Base-by-base conservation (phyloP, 1,284 basidiomycete genomes). In the Tranzscheliella williamsii region DNA sequence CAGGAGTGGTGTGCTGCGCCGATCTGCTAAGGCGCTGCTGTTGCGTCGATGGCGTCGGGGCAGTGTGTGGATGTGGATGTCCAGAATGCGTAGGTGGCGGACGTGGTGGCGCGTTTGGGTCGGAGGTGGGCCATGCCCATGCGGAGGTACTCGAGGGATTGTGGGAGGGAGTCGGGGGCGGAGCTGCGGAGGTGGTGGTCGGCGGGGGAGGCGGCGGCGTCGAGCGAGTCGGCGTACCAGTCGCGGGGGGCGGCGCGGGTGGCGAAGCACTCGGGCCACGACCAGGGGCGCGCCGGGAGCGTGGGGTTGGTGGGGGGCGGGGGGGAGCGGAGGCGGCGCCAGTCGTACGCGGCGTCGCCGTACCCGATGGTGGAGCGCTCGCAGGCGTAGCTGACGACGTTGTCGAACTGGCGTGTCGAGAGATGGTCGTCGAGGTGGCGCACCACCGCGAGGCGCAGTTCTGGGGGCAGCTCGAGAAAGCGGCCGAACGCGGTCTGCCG, bases 311-410 rank as follows among this genome's bases (percentile, higher is more conserved):
- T n/a, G n/a, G n/a, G n/a, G n/a, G n/a, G n/a, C n/a, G n/a, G n/a
- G n/a, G n/a, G n/a, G n/a, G n/a, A n/a, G n/a, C n/a, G n/a, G n/a
- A 34, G 17, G 12, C 20, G 23, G 17, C 24, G n/a, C 58, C 54
- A 54, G 18, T 50, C 50, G 24, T 39, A 64, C 15, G 31, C 21
- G 9, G 13, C 8, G 0, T 8, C 16, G 8, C 61, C 55, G 31
- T 64, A 60, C 2, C 55, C 55, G 18, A 64, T 58, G 5, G 61
- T 64, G 21, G 17, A 38, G 8, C 42, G 47, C 2, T 64, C 61
- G 50, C 54, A 58, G 2, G 55, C 54, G 13, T 37, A 64, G 47
- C 55, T 58, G 43, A 64, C 27, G 4, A 58, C 47, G 16, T 47
- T 16, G 39, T 7, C n/a, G 32, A 64, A 55, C 17, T 64, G 61